Base-by-base conservation (phyloP, 371 early-diverging fungal species). In the Chytridiales sp. region DNA sequence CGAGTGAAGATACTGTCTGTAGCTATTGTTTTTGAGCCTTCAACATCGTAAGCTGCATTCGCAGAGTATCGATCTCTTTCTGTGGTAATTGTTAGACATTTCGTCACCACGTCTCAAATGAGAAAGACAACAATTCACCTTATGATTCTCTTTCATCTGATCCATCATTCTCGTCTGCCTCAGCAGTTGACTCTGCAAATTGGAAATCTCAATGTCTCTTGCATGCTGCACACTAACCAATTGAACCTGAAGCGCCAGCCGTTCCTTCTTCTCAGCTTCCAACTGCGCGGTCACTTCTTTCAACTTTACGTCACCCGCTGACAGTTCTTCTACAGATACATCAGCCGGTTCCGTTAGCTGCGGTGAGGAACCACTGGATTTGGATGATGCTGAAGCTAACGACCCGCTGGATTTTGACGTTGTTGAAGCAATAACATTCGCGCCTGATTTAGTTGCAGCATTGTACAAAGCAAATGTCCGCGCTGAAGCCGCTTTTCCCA, bases 251-350 rank as follows among this genome's bases (percentile, higher is more conserved):
- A 49, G 30, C 5, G 57, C 34, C 2, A 54, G 36, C 19, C 58
- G 26, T 21, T 27, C 43, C 36, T 61, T n/a, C 44, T 54, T 52
- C 38, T 61, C 61, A n/a, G n/a, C n/a, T n/a, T n/a, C n/a, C n/a
- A n/a, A n/a, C n/a, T n/a, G n/a, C n/a, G n/a, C 8, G 9, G 24
- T 32, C 26, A 29, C 48, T 38, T 38, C 38, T 11, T 11, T 17
- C 38, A 11, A 8, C 17, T 38, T 38, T 11, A 17, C 17, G 11
- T 38, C 38, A 11, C 11, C 17, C 38, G 8, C 38, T 38, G 8
- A 17, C 17, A 38, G 11, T 38, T 8, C 17, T 38, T 17, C 38
- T 38, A 11, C 11, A 8, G 8, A 17, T 38, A 8, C 38, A 11
- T 38, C 38, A 17, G 38, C 17, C 38, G 8, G 38, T 8, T 38